Evolutionary conservation across 2,329 filamentous ascomycete species (phyloP).

Genomic region (Ceratocystis cubensis): DNA sequence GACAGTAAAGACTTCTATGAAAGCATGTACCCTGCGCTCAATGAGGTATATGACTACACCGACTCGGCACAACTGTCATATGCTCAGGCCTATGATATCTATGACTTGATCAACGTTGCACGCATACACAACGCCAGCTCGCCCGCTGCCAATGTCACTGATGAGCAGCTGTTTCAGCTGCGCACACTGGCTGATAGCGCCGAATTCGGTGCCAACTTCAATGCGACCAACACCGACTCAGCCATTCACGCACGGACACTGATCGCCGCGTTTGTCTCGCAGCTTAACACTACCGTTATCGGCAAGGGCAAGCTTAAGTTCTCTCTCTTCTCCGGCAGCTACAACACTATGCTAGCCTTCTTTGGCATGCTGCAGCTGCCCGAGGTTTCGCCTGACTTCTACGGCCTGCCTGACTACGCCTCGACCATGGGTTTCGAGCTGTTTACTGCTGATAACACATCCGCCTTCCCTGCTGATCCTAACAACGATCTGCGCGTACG

Average conservation of each 20-base stretch:
- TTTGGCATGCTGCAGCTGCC: slow-evolving; percentile 27
- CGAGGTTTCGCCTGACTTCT: slow-evolving; percentile 26
- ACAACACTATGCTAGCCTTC: slow-evolving; percentile 30
- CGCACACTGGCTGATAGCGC: slow-evolving; percentile 28
- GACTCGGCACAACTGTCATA: slow-evolving; percentile 28
- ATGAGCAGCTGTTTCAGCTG: slow-evolving; percentile 28
- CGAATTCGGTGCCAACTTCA: slow-evolving; percentile 28
- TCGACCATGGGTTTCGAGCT: slow-evolving; percentile 31
- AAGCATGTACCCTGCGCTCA: slow-evolving; percentile 26
- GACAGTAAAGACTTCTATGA: slow-evolving; percentile 27
- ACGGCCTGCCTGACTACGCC: slow-evolving; percentile 29
- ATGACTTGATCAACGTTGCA: slow-evolving; percentile 30
- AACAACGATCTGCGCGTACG: slow-evolving; percentile 27
- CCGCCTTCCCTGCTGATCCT: slow-evolving; percentile 25
- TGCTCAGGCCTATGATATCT: slow-evolving; percentile 29
- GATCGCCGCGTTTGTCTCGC: slow-evolving; percentile 26
- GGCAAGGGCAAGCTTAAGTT: slow-evolving; percentile 28
- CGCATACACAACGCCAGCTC: slow-evolving; percentile 28
- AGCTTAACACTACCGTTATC: slow-evolving; percentile 28
- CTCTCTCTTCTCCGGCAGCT: slow-evolving; percentile 28
- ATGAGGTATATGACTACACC: slow-evolving; percentile 27
- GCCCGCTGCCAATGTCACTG: slow-evolving; percentile 27
- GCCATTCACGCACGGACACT: slow-evolving; percentile 28
- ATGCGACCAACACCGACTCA: slow-evolving; percentile 25
- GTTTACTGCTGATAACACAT: slow-evolving; percentile 24